These are phyloP conservation scores for Sclerotinia trifoliorum DNA, from an alignment of 2,329 filamentous ascomycete species.

Conservation along the genomic window DNA sequence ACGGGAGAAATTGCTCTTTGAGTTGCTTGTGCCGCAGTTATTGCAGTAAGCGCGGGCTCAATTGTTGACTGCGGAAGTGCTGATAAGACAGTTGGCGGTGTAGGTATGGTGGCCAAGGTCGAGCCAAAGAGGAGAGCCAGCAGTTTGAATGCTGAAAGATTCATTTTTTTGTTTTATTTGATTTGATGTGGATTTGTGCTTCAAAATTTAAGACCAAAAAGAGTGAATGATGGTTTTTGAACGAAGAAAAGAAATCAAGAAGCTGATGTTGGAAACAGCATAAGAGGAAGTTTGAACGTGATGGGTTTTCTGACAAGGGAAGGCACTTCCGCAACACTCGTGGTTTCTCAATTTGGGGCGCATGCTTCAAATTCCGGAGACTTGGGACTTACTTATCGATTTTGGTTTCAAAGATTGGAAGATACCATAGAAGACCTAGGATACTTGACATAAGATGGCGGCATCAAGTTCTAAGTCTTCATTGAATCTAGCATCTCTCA, in stretches of 20 bases:
- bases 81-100: neutral
- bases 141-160: neutral
- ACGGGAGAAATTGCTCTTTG: conserved; percentile 47
- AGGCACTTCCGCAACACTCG: neutral
- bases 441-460: neutral
- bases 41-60: conserved; percentile 33
- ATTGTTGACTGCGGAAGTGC: conserved; percentile 24
- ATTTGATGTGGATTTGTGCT: neutral
- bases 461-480: neutral
- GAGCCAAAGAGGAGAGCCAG: neutral
- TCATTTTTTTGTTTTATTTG: conserved; percentile 4
- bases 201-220: conserved; percentile 6
- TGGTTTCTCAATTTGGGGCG: neutral
- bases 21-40: conserved; percentile 46
- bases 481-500: neutral
- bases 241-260: neutral
- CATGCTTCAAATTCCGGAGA: neutral
- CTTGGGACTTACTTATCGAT: neutral
- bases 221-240: neutral
- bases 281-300: neutral
- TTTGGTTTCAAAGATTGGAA: neutral
- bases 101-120: neutral
- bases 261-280: neutral
- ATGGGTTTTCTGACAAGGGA: neutral
- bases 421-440: too few species aligned